Evolutionary conservation across 345 rosid genomes (phyloP).

Genomic region (Citrus trifoliata): DNA sequence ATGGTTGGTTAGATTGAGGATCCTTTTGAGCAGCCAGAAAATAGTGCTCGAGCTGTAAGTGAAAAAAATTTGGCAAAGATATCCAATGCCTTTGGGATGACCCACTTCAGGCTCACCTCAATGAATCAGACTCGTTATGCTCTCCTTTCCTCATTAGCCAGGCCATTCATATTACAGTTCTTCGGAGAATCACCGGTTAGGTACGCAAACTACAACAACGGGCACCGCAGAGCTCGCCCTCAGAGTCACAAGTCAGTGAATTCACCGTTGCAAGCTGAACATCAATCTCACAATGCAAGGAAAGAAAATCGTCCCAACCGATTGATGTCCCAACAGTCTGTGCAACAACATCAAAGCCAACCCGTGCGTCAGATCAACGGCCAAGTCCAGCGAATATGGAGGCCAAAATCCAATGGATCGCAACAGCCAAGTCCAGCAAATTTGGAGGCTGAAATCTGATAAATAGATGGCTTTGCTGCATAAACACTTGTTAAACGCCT

Average conservation of each 20-base stretch:
- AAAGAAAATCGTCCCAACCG: constrained; percentile 12
- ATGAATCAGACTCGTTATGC: constrained; percentile 25
- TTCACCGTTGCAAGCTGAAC: constrained; percentile 13
- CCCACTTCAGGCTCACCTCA: constrained; percentile 34
- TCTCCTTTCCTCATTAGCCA: constrained; percentile 36
- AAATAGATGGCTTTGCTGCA: constrained; percentile 1
- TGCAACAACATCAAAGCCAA: constrained; percentile 4
- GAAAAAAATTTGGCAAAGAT: constrained; percentile 48
- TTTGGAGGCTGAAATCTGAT: constrained; percentile 47
- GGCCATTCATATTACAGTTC: constrained; percentile 28
- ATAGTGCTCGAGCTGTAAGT: constrained; percentile 68
- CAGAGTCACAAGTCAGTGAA: constrained; percentile 14
- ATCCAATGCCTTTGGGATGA: constrained; percentile 45
- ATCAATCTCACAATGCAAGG: constrained; percentile 19
- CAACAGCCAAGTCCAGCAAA: constrained; percentile 22
- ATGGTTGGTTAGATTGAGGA: constrained; percentile 67
- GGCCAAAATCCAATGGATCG: constrained; percentile 30
- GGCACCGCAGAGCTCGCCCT: constrained; percentile 11
- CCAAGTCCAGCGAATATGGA: constrained; percentile 41
- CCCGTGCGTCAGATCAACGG: neutral
- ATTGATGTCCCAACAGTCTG: constrained; percentile 10
- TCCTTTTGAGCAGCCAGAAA: constrained; percentile 87
- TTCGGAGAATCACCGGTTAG: constrained; percentile 22
- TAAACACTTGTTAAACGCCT: neutral
- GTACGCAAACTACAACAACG: constrained; percentile 10